A percentile compares a stretch with the other conserved stretches of the same genome.
Conservation (phyloP, 2,329 filamentous ascomycete species). For the Penicillium sp. region DNA sequence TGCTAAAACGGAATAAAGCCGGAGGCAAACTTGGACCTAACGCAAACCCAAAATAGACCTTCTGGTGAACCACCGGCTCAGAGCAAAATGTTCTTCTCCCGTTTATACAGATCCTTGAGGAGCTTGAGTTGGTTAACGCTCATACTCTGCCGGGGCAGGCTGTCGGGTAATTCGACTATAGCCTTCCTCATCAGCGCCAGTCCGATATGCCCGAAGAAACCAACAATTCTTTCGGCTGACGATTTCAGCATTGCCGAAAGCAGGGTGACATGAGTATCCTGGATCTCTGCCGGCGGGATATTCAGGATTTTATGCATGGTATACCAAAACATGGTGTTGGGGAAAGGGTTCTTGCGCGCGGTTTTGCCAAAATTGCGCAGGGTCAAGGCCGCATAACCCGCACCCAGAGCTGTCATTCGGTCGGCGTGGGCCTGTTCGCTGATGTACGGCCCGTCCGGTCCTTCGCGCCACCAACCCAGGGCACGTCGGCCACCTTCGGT, state of each 20-base stretch:
- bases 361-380: constrained; percentile 71
- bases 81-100: too few relatives aligned
- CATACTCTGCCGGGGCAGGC: too few relatives aligned
- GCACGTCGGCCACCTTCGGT: constrained; percentile 57
- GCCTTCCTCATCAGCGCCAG: constrained; percentile 63
- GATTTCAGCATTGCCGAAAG: constrained; percentile 63
- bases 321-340: constrained; percentile 69
- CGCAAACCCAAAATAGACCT: too few relatives aligned
- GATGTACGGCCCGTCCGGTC: too few relatives aligned
- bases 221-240: constrained; percentile 65
- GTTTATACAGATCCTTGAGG: too few relatives aligned
- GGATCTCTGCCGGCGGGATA: constrained; percentile 57
- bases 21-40: too few relatives aligned
- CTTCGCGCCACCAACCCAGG: constrained; percentile 72
- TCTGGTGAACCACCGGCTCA: too few relatives aligned
- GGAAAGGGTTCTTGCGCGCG: constrained; percentile 62
- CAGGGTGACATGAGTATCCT: constrained; percentile 63
- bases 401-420: constrained; percentile 72
- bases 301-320: constrained; percentile 68
- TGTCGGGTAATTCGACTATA: too few relatives aligned
- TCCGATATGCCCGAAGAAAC: constrained; percentile 70
- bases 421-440: constrained; percentile 65
- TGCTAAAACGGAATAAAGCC: too few relatives aligned
- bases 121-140: too few relatives aligned
- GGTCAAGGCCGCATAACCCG: constrained; percentile 73